Percentiles rank a stretch among this genome's conserved stretches.
These are phyloP conservation scores for Heliamphora ciliata DNA, from an alignment of 179 eudicot species.

Conservation along the genomic window DNA sequence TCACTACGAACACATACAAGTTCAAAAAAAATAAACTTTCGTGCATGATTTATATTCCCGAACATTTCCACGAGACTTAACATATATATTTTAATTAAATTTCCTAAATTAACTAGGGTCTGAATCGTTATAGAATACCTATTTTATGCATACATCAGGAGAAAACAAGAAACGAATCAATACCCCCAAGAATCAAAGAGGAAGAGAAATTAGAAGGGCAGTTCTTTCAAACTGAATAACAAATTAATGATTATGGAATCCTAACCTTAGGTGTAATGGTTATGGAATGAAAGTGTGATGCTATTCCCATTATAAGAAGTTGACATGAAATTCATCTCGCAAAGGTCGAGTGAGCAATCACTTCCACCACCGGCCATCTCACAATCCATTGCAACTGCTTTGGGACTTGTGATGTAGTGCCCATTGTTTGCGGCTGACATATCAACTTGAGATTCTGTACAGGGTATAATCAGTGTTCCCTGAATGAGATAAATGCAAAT, in stretches of 20 bases:
- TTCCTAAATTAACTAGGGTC: too few species aligned
- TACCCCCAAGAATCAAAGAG: neutral
- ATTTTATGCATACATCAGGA: slow-evolving; percentile 18
- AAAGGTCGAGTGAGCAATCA: slow-evolving; percentile 50
- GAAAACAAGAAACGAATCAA: neutral
- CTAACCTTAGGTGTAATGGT: too few species aligned
- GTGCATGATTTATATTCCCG: too few species aligned
- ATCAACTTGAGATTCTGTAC: slow-evolving; percentile 21
- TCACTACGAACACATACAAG: too few species aligned
- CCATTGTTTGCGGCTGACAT: slow-evolving; percentile 18
- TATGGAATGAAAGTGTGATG: too few species aligned
- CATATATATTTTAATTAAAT: too few species aligned
- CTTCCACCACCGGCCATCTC: slow-evolving; percentile 89
- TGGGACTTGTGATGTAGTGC: slow-evolving; percentile 13
- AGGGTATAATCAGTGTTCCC: slow-evolving; percentile 36
- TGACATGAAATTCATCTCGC: too few species aligned
- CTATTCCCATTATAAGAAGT: too few species aligned
- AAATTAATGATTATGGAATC: neutral
- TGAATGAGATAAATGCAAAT: slow-evolving; percentile 23
- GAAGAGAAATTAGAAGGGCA: neutral
- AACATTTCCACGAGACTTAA: too few species aligned
- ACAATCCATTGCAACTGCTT: slow-evolving; percentile 68
- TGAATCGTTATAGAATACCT: slow-evolving; percentile 83
- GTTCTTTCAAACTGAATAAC: slow-evolving; percentile 1
- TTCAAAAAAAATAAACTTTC: too few species aligned